phyloP scores from a whole-genome alignment of 495 filamentous ascomycete genomes.

The Neurospora sp. region DNA sequence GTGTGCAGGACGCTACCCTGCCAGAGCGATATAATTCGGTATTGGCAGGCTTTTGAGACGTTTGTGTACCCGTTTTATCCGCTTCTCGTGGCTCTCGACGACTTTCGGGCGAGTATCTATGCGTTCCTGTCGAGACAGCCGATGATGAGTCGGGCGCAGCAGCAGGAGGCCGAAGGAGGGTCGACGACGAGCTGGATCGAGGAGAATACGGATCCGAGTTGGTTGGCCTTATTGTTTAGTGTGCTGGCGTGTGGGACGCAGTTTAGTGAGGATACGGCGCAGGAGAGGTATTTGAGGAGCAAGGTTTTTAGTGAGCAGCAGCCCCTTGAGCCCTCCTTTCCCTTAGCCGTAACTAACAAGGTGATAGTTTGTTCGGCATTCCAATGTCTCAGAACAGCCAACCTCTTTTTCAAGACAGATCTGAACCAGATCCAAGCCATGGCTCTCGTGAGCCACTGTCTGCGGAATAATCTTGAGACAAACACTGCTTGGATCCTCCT shows the following conservation, averaged over 20 bases:
- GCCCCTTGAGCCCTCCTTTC: not conserved
- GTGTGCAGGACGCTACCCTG: not conserved
- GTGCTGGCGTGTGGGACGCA: constrained; percentile 1
- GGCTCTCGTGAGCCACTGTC: not conserved
- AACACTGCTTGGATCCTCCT: not conserved
- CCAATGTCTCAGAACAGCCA: not conserved
- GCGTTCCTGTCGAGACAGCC: not conserved
- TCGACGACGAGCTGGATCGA: not conserved
- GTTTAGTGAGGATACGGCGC: not conserved
- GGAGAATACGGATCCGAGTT: not conserved
- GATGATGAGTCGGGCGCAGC: not conserved
- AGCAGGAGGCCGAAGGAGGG: not conserved
- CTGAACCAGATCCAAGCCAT: constrained; percentile 2
- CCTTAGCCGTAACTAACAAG: not conserved
- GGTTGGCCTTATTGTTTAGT: not conserved
- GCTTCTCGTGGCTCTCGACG: not conserved
- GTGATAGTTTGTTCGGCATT: not conserved
- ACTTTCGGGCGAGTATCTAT: not conserved
- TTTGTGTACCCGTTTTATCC: constrained; percentile 1
- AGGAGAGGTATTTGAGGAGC: not conserved
- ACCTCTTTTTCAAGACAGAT: constrained; percentile 1
- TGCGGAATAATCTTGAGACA: not conserved
- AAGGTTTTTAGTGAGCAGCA: not conserved
- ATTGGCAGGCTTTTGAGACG: constrained; percentile 2
- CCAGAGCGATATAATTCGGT: not conserved